phyloP scores from a whole-genome alignment of 2,329 filamentous ascomycete species.

The Arthroderma uncinatum region DNA sequence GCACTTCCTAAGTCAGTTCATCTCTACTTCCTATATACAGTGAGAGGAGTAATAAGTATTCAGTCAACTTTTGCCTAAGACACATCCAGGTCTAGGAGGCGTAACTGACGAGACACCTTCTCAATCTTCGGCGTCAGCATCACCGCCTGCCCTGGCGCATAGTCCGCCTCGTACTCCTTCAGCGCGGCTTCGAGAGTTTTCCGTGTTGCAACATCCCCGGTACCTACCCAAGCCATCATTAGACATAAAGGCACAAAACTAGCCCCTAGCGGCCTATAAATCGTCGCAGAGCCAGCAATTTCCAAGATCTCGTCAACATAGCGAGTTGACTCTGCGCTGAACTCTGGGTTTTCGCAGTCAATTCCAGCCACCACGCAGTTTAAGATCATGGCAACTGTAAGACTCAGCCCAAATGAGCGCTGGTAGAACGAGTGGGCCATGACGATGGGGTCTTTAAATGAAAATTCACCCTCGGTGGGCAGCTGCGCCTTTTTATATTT shows the following conservation, averaged over 20 bases:
- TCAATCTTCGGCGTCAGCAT: not conserved
- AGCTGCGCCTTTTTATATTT: not conserved
- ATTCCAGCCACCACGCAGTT: slow-evolving; percentile 26
- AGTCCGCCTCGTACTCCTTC: slow-evolving; percentile 21
- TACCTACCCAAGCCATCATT: slow-evolving; percentile 19
- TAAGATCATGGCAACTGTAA: slow-evolving; percentile 24
- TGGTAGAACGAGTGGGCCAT: slow-evolving; percentile 22
- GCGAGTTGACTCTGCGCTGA: slow-evolving; percentile 16
- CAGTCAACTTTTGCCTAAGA: no score
- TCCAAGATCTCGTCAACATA: slow-evolving; percentile 21
- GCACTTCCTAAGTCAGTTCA: no score
- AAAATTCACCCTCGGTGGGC: not conserved
- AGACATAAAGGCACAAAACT: slow-evolving; percentile 23
- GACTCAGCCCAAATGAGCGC: slow-evolving; percentile 25
- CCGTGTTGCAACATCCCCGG: slow-evolving; percentile 16
- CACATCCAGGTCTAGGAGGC: not conserved
- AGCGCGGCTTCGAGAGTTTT: slow-evolving; percentile 15
- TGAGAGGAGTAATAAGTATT: not conserved
- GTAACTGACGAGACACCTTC: not conserved
- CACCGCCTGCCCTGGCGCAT: slow-evolving; percentile 9
- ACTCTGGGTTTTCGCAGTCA: slow-evolving; percentile 15
- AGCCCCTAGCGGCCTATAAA: slow-evolving; percentile 26
- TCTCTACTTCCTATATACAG: not conserved
- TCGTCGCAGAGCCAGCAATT: slow-evolving; percentile 19
- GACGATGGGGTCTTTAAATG: not conserved